Evolutionary conservation across 2,329 filamentous ascomycete genomes (phyloP), one percentile per base, ranked within the genome.

Genomic region (Epichloe aotearoae): DNA sequence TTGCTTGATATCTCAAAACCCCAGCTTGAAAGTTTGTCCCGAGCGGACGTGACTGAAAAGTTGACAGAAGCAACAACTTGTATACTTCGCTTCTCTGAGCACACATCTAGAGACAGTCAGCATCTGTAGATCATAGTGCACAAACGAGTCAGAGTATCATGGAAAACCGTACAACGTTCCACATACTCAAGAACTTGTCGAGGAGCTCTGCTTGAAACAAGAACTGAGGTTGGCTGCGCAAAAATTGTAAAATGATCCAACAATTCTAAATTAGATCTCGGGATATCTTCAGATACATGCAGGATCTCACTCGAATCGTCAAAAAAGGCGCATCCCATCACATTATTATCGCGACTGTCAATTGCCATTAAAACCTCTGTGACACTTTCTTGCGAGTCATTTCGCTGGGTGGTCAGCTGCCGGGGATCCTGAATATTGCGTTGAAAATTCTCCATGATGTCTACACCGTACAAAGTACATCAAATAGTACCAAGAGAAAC

Each of bases 291-390:
- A 62, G 94, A 82, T 42, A 95, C 73, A 52, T 79, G 84, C 3
- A 96, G 66, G 37, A 74, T 80, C 59, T 86, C 82, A 39, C 88
- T 80, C 26, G 75, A 69, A 5, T 83, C 81, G 45, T 83, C 72
- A 62, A 91, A 95, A 62, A 91, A 95, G 44, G 87, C 84, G 64
- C 89, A 96, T 1, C 91, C 91, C 17, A 95, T 73, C 0, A 76
- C 82, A 1, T 78, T 81, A 30, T 79, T 76, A n/a, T 82, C 76
- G 54, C 76, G 80, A 63, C 91, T 73, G 52, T 94, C 82, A 23
- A 95, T 71, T 1, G 88, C 86, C 80, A 95, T 87, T 52, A 95
- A 76, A 26, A 88, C 68, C 61, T 93, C 86, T 51, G 15, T 15
- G 19, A 15, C 2, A 19, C n/a, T 10, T 38, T 49, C 37, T 15